Conservation (phyloP, 2,329 filamentous ascomycete species). For the Penicillium sclerotigenum region DNA sequence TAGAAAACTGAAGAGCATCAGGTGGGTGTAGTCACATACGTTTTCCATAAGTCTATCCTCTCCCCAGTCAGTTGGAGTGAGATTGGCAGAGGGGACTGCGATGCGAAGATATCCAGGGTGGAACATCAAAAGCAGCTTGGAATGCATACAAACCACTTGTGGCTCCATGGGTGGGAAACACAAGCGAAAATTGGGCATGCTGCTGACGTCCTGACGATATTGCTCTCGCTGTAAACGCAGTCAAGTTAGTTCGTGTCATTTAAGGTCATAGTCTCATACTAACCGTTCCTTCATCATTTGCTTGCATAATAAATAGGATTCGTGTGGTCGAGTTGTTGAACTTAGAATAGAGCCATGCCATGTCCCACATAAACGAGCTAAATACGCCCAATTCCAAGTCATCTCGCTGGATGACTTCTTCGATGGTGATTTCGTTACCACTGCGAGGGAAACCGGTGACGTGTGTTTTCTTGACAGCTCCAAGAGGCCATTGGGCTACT, state of each 20-base stretch:
- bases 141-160: constrained; percentile 76
- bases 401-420: constrained; percentile 75
- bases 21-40: constrained; percentile 43
- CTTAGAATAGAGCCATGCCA: constrained; percentile 73
- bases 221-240: constrained; percentile 32
- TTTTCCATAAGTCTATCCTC: constrained; percentile 78
- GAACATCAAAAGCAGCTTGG: constrained; percentile 88
- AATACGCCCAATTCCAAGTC: constrained; percentile 73
- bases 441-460: constrained; percentile 59
- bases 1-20: constrained; percentile 1
- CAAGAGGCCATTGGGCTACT: constrained; percentile 52
- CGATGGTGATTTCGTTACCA: constrained; percentile 76
- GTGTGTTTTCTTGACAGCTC: constrained; percentile 79
- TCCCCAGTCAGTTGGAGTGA: constrained; percentile 86
- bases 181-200: constrained; percentile 55
- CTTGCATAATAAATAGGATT: constrained; percentile 63
- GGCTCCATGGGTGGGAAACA: constrained; percentile 82
- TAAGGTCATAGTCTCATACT: constrained; percentile 1
- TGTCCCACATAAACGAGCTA: constrained; percentile 84
- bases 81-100: constrained; percentile 82
- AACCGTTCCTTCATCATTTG: constrained; percentile 49
- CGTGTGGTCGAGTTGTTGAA: constrained; percentile 60
- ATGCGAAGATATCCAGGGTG: constrained; percentile 70
- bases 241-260: background rate
- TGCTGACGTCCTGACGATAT: constrained; percentile 40